Base-by-base conservation (phyloP, 192 early-diverging fungal genomes). In the Tieghemiomyces parasiticus region DNA sequence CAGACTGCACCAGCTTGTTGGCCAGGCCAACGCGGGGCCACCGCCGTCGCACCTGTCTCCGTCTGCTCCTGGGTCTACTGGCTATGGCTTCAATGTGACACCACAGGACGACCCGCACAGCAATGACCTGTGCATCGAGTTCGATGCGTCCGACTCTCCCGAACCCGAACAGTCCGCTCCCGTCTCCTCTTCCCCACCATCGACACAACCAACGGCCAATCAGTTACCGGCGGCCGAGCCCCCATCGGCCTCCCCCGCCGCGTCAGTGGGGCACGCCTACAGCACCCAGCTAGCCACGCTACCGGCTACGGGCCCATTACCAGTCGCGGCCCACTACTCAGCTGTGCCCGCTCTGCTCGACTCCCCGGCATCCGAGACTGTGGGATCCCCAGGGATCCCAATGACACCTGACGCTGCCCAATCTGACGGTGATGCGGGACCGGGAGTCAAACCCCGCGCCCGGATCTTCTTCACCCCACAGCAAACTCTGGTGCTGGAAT, bases 111-210 rank as follows among this genome's bases (percentile, higher is more conserved):
- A 42, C 16, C 6, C 38, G 6, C 8, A 42, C 38, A 10, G 16
- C 38, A 42, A 42, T 16, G 38, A 42, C 38, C 16, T 42, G 38
- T 48, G 47, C 47, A 48, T 48, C 47, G 47, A 48, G 47, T 48
- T 48, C n/a, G 47, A 48, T 22, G 47, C 47, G 4, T 48, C 47
- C 47, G 47, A 48, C 4, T 14, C 13, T n/a, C 47, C 47, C 47
- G 47, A 25, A 48, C 24, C 47, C 24, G 24, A n/a, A n/a, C n/a
- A 4, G 47, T n/a, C 47, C 13, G 20, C 6, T 6, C 13, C 47
- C 47, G 24, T 25, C 47, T 22, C 47, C n/a, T n/a, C n/a, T n/a
- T n/a, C n/a, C n/a, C n/a, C n/a, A n/a, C n/a, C n/a, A n/a, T n/a
- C n/a, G n/a, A n/a, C n/a, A n/a, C n/a, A n/a, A n/a, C n/a, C n/a